Evolutionary conservation across 2,329 filamentous ascomycete genomes (phyloP).

Genomic region (Neonectria faginata): DNA sequence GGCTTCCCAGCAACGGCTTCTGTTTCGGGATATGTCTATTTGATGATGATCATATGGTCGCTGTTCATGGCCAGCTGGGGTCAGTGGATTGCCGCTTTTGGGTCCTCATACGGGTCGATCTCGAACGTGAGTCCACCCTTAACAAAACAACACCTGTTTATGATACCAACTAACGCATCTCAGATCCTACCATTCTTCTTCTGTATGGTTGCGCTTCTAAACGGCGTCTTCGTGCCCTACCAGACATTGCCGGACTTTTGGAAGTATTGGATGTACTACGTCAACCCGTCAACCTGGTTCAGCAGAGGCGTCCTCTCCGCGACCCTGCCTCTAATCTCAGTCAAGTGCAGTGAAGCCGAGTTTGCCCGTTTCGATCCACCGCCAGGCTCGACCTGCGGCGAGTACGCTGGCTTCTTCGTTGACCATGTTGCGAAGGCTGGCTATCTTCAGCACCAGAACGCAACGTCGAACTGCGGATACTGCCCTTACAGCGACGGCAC

Average conservation of each 20-base stretch:
- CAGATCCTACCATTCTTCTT: slow-evolving; percentile 80
- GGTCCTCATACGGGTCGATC: slow-evolving; percentile 81
- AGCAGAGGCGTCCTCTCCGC: slow-evolving; percentile 14
- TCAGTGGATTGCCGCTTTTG: slow-evolving; percentile 86
- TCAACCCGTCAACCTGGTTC: slow-evolving; percentile 20
- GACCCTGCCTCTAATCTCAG: slow-evolving; percentile 24
- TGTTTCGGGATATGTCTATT: slow-evolving; percentile 77
- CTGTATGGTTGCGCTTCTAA: slow-evolving; percentile 79
- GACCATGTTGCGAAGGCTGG: slow-evolving; percentile 56
- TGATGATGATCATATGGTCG: slow-evolving; percentile 83
- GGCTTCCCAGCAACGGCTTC: slow-evolving; percentile 74
- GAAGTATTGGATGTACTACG: slow-evolving; percentile 23
- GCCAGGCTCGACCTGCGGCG: slow-evolving; percentile 68
- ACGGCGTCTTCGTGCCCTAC: slow-evolving; percentile 79
- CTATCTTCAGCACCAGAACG: slow-evolving; percentile 72
- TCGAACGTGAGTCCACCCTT: slow-evolving; percentile 63
- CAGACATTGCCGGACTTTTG: slow-evolving; percentile 73
- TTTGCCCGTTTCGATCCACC: slow-evolving; percentile 67
- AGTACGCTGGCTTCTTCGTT: slow-evolving; percentile 73
- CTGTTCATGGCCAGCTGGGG: slow-evolving; percentile 80
- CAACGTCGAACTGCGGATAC: slow-evolving; percentile 72
- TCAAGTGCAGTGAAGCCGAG: slow-evolving; percentile 55
- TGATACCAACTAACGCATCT: not conserved
- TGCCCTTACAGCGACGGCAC: slow-evolving; percentile 69
- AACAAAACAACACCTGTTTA: not conserved